Conservation (phyloP, 2,329 filamentous ascomycete species). For the Colletotrichum horii region DNA sequence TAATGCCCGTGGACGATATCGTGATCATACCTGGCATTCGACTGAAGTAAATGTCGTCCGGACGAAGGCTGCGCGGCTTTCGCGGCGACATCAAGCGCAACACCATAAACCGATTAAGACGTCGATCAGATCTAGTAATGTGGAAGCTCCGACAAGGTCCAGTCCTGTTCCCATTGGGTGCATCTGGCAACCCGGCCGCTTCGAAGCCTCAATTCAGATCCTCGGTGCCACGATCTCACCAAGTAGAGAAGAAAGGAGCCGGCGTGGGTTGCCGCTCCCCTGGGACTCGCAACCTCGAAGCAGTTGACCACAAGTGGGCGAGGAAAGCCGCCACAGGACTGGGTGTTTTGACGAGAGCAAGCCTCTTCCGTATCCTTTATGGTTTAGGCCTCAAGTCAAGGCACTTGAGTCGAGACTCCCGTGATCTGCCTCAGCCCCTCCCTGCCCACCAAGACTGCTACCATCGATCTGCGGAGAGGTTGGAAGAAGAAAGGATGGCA, state of each 20-base stretch:
- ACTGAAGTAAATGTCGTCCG: background rate
- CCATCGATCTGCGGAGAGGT: slow-evolving; percentile 21
- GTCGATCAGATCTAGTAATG: slow-evolving; percentile 7
- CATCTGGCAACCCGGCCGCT: background rate
- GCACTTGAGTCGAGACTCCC: slow-evolving; percentile 1
- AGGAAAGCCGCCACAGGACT: background rate
- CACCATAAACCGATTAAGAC: background rate
- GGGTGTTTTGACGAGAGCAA: background rate
- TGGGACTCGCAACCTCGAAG: background rate
- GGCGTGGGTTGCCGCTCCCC: background rate
- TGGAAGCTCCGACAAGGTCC: background rate
- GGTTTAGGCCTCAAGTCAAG: background rate
- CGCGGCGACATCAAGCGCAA: background rate
- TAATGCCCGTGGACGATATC: background rate
- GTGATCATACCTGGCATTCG: background rate
- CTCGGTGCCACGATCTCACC: slow-evolving; percentile 12
- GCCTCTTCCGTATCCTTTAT: background rate
- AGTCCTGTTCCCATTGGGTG: background rate
- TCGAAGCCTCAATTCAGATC: slow-evolving; percentile 5
- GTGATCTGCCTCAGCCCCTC: slow-evolving; percentile 10
- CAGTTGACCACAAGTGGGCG: background rate
- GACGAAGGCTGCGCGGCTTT: background rate
- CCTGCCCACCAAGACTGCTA: slow-evolving; percentile 15
- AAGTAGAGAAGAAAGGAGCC: background rate
- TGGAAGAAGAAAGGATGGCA: slow-evolving; percentile 10